Evolutionary conservation across 345 rosid genomes (phyloP).

Genomic region (Salix koriyanagi): DNA sequence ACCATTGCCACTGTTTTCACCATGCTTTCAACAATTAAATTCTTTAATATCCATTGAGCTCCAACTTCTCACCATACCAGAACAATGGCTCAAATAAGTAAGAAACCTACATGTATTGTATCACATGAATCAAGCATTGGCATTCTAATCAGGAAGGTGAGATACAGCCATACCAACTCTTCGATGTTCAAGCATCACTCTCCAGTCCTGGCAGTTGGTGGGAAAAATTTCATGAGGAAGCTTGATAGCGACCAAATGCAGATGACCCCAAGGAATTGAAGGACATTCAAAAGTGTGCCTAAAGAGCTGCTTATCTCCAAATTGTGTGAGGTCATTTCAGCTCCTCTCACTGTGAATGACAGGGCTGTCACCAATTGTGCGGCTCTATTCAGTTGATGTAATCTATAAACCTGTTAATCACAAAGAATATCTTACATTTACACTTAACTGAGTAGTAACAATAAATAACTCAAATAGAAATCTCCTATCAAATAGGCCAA

Average conservation of each 20-base stretch:
- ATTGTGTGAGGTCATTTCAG: slow-evolving; percentile 77
- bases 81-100: not conserved
- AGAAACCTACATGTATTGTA: not conserved
- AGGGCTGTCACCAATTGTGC: slow-evolving; percentile 92
- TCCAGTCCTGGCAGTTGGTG: slow-evolving; percentile 32
- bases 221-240: slow-evolving; percentile 73
- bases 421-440: not conserved
- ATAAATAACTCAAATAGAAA: not conserved
- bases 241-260: slow-evolving; percentile 96
- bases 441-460: not conserved
- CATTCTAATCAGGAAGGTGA: not conserved
- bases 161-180: slow-evolving; percentile 7
- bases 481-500: not conserved
- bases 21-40: slow-evolving; percentile 5
- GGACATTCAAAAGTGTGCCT: slow-evolving; percentile 75
- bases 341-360: slow-evolving; percentile 83
- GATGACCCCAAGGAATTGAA: slow-evolving; percentile 80
- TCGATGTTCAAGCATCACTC: slow-evolving; percentile 15
- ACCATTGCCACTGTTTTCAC: slow-evolving; percentile 7
- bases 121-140: slow-evolving; percentile 6
- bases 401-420: slow-evolving; percentile 72
- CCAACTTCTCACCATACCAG: slow-evolving; percentile 6
- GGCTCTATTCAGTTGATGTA: slow-evolving; percentile 96
- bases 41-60: not conserved
- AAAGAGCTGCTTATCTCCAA: slow-evolving; percentile 82